Base-by-base conservation (phyloP, 208 protist species). In the Novymonas esmeraldas region DNA sequence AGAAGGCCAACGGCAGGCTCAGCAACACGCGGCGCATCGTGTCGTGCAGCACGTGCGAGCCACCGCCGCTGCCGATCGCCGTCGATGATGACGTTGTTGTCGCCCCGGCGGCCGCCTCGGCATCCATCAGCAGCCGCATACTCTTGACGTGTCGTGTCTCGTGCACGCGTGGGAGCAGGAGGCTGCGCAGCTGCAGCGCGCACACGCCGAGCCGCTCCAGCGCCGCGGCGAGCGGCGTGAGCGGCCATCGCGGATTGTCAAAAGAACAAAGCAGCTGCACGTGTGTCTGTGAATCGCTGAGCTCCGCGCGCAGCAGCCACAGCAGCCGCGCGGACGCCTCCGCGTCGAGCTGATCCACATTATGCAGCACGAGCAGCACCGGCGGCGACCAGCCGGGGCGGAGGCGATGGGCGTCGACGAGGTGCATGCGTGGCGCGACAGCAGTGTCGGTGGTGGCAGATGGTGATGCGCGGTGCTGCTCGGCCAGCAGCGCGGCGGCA, bases 11-110 rank as follows among this genome's bases (percentile, higher is more conserved):
- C 2, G 90, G 90, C 0, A 95, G 65, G 57, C 85, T 92, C 66
- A 82, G 84, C 6, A 95, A 76, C 33, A 93, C 76, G 46, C 90
- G 87, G 22, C 82, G 74, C 55, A 95, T 80, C 5, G 90, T 95
- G 63, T 95, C 90, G n/a, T 85, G 78, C 57, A 92, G 57, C 2
- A 86, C 87, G 3, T 91, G 65, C 3, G 68, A 63, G 29, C 33
- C 44, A 10, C 24, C 45, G 9, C 31, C 26, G 18, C 29, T 13
- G 5, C 48, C 50, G 46, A 48, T 51, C 48, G 34, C 48, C 34
- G 29, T 56, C 41, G 14, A 26, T 11, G 18, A 18, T 39, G 38
- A 20, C 3, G 52, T 33, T 2, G 62, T 64, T 2, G 45, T 49
- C n/a, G 57, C 62, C 6, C 68, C 76, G 1, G 51, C 60, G 22